Evolutionary conservation across 495 filamentous ascomycete species (phyloP).

Genomic region (Xylaria scruposa): DNA sequence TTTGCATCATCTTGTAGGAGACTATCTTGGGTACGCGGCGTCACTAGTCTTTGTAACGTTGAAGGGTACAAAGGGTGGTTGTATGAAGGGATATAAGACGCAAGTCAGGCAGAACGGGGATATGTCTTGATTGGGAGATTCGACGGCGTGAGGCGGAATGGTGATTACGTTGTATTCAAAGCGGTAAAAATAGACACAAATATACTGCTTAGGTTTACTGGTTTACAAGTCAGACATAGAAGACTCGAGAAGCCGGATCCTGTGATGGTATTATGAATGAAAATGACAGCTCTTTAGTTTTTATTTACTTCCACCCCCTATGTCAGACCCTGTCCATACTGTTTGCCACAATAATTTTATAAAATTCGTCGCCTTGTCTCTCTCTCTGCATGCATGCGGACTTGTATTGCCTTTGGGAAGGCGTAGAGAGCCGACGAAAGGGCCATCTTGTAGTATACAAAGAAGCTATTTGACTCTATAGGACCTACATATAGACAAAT

Average conservation of each 20-base stretch:
- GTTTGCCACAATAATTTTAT: neutral
- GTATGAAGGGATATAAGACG: neutral
- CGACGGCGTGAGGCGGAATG: neutral
- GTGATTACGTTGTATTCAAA: neutral
- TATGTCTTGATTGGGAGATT: neutral
- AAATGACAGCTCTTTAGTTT: neutral
- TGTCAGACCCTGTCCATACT: neutral
- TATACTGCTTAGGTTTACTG: neutral
- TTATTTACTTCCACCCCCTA: neutral
- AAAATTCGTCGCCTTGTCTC: neutral
- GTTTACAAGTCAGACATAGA: neutral
- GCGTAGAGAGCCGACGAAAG: neutral
- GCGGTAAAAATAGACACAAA: neutral
- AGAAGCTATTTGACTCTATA: neutral
- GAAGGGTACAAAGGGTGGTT: neutral
- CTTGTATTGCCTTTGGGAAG: neutral
- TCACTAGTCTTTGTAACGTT: neutral
- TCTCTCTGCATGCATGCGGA: neutral
- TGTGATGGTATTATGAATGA: neutral
- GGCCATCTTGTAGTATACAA: neutral
- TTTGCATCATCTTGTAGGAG: constrained; percentile 9
- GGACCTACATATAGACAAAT: neutral
- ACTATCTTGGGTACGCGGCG: neutral
- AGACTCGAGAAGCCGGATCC: neutral
- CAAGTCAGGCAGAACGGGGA: neutral